Conservation (phyloP, 495 filamentous ascomycete genomes). For the Neurospora sp. region DNA sequence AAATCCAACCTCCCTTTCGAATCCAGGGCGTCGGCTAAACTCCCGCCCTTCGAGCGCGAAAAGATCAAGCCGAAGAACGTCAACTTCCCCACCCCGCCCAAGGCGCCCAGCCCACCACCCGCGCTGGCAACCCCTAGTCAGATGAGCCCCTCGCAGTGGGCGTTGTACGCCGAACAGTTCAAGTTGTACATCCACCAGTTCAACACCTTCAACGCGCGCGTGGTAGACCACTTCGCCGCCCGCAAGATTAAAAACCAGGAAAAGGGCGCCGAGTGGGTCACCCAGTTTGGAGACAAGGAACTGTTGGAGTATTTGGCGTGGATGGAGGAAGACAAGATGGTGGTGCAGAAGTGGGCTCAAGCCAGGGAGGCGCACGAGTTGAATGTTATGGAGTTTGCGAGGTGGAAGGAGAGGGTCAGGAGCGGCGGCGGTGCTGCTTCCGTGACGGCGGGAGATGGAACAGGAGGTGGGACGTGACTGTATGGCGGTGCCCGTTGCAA, state of each 20-base stretch:
- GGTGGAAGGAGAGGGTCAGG: constrained; percentile 42
- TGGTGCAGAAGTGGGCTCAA: constrained; percentile 55
- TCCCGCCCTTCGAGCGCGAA: constrained; percentile 24
- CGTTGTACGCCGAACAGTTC: constrained; percentile 53
- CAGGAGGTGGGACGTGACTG: not conserved
- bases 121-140: constrained; percentile 20
- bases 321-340: constrained; percentile 53
- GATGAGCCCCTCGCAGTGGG: constrained; percentile 41
- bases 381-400: constrained; percentile 49
- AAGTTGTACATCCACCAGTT: constrained; percentile 59
- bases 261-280: constrained; percentile 42
- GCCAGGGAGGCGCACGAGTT: constrained; percentile 54
- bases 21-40: constrained; percentile 45
- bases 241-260: constrained; percentile 45
- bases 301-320: constrained; percentile 46
- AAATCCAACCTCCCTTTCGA: constrained; percentile 61
- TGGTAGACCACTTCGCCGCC: constrained; percentile 56
- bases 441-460: constrained; percentile 24
- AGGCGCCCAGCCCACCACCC: constrained; percentile 37
- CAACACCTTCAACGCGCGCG: constrained; percentile 52
- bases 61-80: constrained; percentile 26
- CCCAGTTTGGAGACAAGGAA: constrained; percentile 38
- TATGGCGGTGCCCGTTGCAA: not conserved
- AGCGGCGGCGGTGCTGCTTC: not conserved
- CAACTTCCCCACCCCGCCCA: constrained; percentile 53